Base-by-base conservation (phyloP, 306 rosid genomes). In the Castanopsis chinensis region DNA sequence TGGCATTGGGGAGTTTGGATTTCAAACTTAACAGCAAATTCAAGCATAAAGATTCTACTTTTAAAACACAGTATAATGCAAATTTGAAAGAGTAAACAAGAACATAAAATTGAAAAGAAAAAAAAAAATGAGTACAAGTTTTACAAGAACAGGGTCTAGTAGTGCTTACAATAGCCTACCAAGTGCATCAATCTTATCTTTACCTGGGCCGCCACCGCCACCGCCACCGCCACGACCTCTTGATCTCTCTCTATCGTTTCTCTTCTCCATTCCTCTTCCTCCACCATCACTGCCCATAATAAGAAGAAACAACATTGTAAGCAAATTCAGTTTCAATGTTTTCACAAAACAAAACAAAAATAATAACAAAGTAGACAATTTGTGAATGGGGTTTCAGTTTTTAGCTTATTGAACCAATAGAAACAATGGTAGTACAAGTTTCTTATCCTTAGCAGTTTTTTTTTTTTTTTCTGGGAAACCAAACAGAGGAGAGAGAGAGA, bases 121-220 rank as follows among this genome's bases (percentile, higher is more conserved):
- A 21, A 55, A 45, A 41, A 7, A 37, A 37, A 1, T 8, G 45
- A 2, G 12, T 33, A 55, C 75, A 49, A 30, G 3, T 7, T 76
- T 74, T 23, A 60, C 4, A 75, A 49, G 52, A 73, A 52, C 23
- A 43, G 78, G 57, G 71, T 45, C 8, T 54, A 57, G 27, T 57
- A 23, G 60, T 79, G 59, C 99, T 93, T 90, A 91, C 99, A 95
- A 27, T 70, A 93, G 90, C 87, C 97, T 91, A 80, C 99, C 99
- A 82, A 93, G 99, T 10, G 97, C 92, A 9, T 91, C 98, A 57
- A 95, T 89, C 86, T 87, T 93, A 79, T 95, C 99, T 85, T 92
- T 88, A 18, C 93, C 93, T 15, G 87, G 52, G 80, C 88, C 76
- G 3, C 86, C 80, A 25, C 86, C 82, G 5, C 86, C 80, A 25